phyloP scores from a whole-genome alignment of 257 asterid genomes.

The Verbena officinalis region DNA sequence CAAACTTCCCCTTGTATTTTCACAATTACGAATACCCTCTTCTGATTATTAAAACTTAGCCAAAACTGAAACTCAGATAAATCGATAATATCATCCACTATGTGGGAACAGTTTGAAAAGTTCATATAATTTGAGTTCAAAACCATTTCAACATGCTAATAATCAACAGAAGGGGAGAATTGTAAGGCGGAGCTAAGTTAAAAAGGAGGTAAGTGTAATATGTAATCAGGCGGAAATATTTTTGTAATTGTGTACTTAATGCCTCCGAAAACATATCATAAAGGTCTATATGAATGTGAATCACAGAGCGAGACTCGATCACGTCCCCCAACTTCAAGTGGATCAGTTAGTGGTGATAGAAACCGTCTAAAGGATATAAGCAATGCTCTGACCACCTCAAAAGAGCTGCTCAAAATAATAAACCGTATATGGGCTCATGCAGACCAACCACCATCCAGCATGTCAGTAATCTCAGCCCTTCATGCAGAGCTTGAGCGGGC shows the following conservation, averaged over 20 bases:
- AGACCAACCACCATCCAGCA: conserved; percentile 75
- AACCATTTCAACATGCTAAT: too few relatives aligned
- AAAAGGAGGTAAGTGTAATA: too few relatives aligned
- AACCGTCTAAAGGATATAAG: conserved; percentile 74
- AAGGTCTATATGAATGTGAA: background rate
- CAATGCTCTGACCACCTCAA: conserved; percentile 78
- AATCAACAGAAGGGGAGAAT: too few relatives aligned
- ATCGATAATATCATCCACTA: too few relatives aligned
- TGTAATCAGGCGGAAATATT: too few relatives aligned
- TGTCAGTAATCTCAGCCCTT: conserved; percentile 80
- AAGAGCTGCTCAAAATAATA: conserved; percentile 78
- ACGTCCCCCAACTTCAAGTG: conserved; percentile 62
- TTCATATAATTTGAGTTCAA: too few relatives aligned
- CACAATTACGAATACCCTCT: background rate
- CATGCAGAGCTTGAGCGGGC: conserved; percentile 93
- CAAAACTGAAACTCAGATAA: too few relatives aligned
- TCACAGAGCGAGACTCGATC: conserved; percentile 70
- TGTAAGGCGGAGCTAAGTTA: too few relatives aligned
- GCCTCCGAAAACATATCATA: background rate
- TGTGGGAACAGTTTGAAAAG: too few relatives aligned
- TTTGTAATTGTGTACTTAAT: too few relatives aligned
- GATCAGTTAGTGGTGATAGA: conserved; percentile 48
- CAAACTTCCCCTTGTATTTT: background rate
- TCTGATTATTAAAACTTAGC: too few relatives aligned
- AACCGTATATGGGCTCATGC: conserved; percentile 72